A percentile compares a stretch with the other conserved stretches of the same genome.
Evolutionary conservation across 78 protist species (phyloP).

Genomic region (Dictyostelium capitatum): DNA sequence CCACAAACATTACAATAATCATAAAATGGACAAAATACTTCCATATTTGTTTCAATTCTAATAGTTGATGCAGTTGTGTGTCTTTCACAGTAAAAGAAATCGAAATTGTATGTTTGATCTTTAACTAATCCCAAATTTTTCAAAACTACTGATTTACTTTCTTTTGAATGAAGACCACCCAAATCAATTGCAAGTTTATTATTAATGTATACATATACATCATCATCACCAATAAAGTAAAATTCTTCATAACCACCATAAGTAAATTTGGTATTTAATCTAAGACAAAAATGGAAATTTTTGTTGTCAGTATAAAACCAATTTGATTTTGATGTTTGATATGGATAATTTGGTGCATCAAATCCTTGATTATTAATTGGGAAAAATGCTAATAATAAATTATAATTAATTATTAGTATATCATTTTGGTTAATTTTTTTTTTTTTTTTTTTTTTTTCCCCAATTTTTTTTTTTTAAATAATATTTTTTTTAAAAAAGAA

Average conservation of each 20-base stretch:
- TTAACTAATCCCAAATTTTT: neutral
- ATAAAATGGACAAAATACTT: neutral
- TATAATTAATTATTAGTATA: too few relatives aligned
- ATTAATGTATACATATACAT: conserved; percentile 72
- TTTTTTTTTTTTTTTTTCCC: too few relatives aligned
- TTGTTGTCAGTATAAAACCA: neutral
- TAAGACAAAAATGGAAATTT: conserved; percentile 65
- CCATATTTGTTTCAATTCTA: neutral
- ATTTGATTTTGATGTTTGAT: neutral
- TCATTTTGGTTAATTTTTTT: too few relatives aligned
- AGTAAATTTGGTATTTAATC: conserved; percentile 5
- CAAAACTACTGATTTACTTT: neutral
- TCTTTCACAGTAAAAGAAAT: conserved; percentile 66
- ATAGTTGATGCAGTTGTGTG: conserved; percentile 40
- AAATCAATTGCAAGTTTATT: conserved; percentile 43
- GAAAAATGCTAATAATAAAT: neutral
- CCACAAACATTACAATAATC: conserved; percentile 20
- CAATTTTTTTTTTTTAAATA: too few relatives aligned
- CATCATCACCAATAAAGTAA: conserved; percentile 76
- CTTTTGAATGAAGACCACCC: conserved; percentile 42
- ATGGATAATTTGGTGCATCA: neutral
- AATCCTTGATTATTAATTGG: neutral
- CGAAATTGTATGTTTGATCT: conserved; percentile 24
- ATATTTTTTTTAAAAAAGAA: too few relatives aligned
- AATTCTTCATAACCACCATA: conserved; percentile 37